Percentiles rank a stretch among this genome's conserved stretches.
phyloP scores from a whole-genome alignment of 2,329 filamentous ascomycete species.

The Stagonosporopsis cucurbitacearum region DNA sequence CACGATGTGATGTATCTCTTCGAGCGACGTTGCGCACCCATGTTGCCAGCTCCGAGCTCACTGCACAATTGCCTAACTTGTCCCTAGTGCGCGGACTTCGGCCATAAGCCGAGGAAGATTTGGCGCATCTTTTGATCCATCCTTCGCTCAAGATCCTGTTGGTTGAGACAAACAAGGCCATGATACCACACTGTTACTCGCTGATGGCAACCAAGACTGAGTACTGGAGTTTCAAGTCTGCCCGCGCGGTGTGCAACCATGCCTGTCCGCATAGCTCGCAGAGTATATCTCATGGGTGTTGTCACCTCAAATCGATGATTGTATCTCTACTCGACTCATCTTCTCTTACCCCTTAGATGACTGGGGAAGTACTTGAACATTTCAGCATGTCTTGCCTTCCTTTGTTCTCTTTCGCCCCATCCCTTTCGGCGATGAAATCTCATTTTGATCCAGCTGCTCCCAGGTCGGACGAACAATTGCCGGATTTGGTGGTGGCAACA shows the following conservation, averaged over 20 bases:
- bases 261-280: background rate
- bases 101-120: background rate
- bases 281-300: background rate
- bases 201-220: background rate
- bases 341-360: background rate
- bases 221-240: conserved; percentile 9
- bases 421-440: background rate
- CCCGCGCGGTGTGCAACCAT: background rate
- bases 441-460: background rate
- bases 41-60: background rate
- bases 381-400: conserved; percentile 11
- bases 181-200: background rate
- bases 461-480: background rate
- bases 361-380: background rate
- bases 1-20: background rate
- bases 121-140: background rate
- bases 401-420: conserved; percentile 4
- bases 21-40: background rate
- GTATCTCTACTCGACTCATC: background rate
- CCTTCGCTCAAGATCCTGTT: background rate
- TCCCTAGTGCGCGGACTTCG: conserved; percentile 16
- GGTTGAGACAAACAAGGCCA: background rate
- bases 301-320: background rate
- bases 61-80: background rate
- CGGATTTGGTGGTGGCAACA: background rate